Evolutionary conservation across 2,329 filamentous ascomycete species (phyloP).

Genomic region (Sporothrix brunneoviolacea): DNA sequence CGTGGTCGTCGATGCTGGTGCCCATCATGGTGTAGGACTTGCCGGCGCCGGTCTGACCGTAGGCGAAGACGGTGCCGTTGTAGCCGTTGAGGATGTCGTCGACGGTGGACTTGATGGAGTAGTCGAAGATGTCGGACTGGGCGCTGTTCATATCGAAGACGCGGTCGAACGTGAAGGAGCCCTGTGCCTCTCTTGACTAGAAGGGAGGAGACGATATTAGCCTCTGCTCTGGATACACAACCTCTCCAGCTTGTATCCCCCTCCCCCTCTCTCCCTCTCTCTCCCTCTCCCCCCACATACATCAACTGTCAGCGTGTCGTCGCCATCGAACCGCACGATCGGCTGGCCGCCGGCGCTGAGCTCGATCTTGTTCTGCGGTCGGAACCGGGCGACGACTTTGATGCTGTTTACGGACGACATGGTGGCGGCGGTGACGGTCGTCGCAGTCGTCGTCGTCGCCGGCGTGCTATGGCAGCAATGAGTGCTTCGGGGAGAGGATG

Average conservation of each 20-base stretch:
- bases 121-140: conserved; percentile 94
- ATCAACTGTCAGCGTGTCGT: conserved; percentile 81
- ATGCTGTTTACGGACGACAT: conserved; percentile 59
- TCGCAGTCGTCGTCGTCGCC: not conserved
- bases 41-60: conserved; percentile 95
- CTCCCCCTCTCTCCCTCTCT: not conserved
- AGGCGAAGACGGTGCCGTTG: conserved; percentile 98
- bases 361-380: conserved; percentile 94
- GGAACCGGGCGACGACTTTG: conserved; percentile 94
- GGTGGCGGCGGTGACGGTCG: conserved; percentile 29
- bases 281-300: conserved; percentile 46
- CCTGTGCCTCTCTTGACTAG: conserved; percentile 76
- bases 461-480: not conserved
- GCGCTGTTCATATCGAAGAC: conserved; percentile 91
- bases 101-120: conserved; percentile 90
- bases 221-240: no score
- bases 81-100: conserved; percentile 98
- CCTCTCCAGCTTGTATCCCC: no score
- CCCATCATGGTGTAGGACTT: conserved; percentile 99
- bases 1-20: conserved; percentile 83
- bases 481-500: not conserved
- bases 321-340: conserved; percentile 80
- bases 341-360: conserved; percentile 83
- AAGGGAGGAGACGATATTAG: conserved; percentile 21
- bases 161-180: conserved; percentile 92